phyloP scores from a whole-genome alignment of 164 flowering plant species.

The grape (Vitis vinifera) region ASM3070453v1 NC_081819.1:1223001-1223500 shows the following conservation, averaged over 20 bases:
- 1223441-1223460: constrained; percentile 99
- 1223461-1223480: constrained; percentile 93
- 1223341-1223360: background rate
- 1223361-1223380: background rate
- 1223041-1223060: constrained; percentile 95
- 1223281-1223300: constrained; percentile 35
- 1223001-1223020: constrained; percentile 87
- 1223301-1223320: background rate
- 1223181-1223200: background rate
- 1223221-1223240: constrained; percentile 88
- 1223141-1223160: background rate
- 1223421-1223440: constrained; percentile 83
- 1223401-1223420: constrained; percentile 93
- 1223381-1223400: constrained; percentile 92
- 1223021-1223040: constrained; percentile 98
- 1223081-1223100: constrained; percentile 97
- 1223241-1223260: constrained; percentile 96
- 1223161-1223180: background rate
- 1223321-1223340: background rate
- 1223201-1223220: constrained; percentile 69
- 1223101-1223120: constrained; percentile 95
- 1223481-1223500: constrained; percentile 93
- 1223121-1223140: constrained; percentile 48
- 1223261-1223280: constrained; percentile 96
- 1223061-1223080: constrained; percentile 87